Conservation (phyloP, 176 grass and related monocot genomes). For the Puccinellia tenuiflora region DNA sequence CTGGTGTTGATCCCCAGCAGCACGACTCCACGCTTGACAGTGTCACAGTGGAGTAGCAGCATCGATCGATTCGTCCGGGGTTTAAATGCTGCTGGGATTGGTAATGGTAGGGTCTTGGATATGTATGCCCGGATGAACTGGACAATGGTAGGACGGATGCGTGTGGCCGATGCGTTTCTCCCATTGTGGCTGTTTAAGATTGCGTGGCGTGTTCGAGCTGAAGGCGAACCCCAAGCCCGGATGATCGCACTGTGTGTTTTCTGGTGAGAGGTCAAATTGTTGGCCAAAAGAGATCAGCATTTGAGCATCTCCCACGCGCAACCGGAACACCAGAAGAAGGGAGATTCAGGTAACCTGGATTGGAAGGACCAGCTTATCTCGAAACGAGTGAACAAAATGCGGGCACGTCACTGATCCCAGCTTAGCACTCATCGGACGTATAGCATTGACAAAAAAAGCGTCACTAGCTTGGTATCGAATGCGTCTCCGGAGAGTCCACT, state of each 20-base stretch:
- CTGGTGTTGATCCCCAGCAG: neutral
- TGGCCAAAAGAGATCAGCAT: neutral
- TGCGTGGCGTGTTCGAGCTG: neutral
- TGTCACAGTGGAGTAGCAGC: neutral
- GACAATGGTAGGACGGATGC: slow-evolving; percentile 12
- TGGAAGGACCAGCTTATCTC: neutral
- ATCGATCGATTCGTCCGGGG: neutral
- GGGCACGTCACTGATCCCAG: neutral
- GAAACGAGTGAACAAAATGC: neutral
- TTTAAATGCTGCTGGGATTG: slow-evolving; percentile 25
- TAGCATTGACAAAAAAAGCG: neutral
- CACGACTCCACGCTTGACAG: neutral
- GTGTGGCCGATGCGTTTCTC: neutral
- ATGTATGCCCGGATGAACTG: slow-evolving; percentile 28
- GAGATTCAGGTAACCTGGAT: neutral
- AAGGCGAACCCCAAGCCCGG: neutral
- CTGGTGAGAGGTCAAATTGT: neutral
- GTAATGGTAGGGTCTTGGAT: slow-evolving; percentile 15
- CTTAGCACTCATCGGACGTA: neutral
- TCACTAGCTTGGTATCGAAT: neutral
- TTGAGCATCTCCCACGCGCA: neutral
- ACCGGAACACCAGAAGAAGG: neutral
- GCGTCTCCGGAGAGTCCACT: neutral
- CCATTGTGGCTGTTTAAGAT: slow-evolving; percentile 14
- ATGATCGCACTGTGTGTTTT: neutral